These are phyloP conservation scores for Zoysia pacifica DNA, from an alignment of 176 grass and related monocot species.

Conservation along the genomic window DNA sequence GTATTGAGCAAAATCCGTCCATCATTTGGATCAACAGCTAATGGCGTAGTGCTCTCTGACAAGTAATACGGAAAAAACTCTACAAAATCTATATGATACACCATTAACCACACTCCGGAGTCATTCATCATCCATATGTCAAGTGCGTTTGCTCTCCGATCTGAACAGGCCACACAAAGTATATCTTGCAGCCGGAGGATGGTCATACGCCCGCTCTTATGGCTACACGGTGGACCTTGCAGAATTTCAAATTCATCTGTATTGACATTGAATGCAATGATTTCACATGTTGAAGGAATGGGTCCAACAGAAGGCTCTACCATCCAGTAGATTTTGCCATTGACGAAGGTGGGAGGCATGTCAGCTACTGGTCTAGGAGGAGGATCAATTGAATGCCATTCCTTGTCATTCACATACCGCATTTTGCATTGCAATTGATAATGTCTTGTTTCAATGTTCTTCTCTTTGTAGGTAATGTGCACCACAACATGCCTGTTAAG, in stretches of 20 bases:
- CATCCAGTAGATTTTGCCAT: conserved; percentile 40
- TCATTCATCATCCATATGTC: conserved; percentile 42
- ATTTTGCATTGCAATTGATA: conserved; percentile 18
- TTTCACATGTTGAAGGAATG: conserved; percentile 22
- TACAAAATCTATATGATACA: conserved; percentile 32
- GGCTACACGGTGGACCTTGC: conserved; percentile 36
- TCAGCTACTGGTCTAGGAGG: conserved; percentile 35
- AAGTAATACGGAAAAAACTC: conserved; percentile 24
- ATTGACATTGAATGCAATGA: conserved; percentile 18
- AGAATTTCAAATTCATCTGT: conserved; percentile 30
- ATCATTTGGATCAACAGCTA: conserved; percentile 31
- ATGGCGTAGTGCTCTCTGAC: conserved; percentile 13
- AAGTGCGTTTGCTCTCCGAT: conserved; percentile 10
- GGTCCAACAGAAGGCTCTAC: conserved; percentile 28
- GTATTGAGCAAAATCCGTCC: conserved; percentile 34
- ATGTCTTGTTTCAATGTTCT: conserved; percentile 10
- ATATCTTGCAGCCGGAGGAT: conserved; percentile 25
- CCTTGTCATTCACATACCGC: not conserved
- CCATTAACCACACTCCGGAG: conserved; percentile 11
- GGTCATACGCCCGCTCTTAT: conserved; percentile 14
- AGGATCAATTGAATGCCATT: conserved; percentile 22
- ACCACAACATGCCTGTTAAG: conserved; percentile 19
- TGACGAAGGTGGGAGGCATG: conserved; percentile 12
- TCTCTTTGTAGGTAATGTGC: conserved; percentile 33
- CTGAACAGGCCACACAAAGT: conserved; percentile 35